A percentile compares a stretch with the other conserved stretches of the same genome.
Evolutionary conservation across 805 yeast species (phyloP).

Genomic region (Nakazawaea holstii): DNA sequence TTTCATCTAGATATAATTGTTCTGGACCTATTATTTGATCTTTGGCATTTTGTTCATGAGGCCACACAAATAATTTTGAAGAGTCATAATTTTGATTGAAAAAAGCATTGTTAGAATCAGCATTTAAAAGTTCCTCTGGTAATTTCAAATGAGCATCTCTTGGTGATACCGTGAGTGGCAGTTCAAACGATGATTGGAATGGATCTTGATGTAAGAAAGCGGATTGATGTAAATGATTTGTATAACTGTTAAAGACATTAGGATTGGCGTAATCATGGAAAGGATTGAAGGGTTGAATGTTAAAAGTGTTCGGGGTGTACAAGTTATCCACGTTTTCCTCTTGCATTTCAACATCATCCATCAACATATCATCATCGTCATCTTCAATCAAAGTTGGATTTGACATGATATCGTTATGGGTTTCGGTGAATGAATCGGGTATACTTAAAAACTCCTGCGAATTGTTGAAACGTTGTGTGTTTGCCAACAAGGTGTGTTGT

Average conservation of each 20-base stretch:
- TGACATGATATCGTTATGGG: constrained; percentile 3
- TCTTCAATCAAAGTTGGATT: constrained; percentile 8
- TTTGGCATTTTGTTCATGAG: constrained; percentile 6
- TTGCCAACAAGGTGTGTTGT: constrained; percentile 8
- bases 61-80: constrained; percentile 12
- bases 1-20: constrained; percentile 14
- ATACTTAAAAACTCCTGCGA: constrained; percentile 5
- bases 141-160: constrained; percentile 15
- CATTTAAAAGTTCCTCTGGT: constrained; percentile 14
- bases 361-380: constrained; percentile 9
- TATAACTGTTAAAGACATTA: constrained; percentile 20
- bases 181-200: constrained; percentile 1
- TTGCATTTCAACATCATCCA: constrained; percentile 8
- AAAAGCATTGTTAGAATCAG: constrained; percentile 4
- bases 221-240: constrained; percentile 2
- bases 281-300: constrained; percentile 32
- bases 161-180: constrained; percentile 15
- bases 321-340: neutral
- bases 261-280: constrained; percentile 37
- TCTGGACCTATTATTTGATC: constrained; percentile 12
- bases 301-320: constrained; percentile 5
- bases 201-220: constrained; percentile 6
- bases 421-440: constrained; percentile 10
- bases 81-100: constrained; percentile 6
- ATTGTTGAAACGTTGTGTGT: neutral